Evolutionary conservation across 164 flowering plant genomes (phyloP).

Genomic region (Dillenia suffruticosa): DNA sequence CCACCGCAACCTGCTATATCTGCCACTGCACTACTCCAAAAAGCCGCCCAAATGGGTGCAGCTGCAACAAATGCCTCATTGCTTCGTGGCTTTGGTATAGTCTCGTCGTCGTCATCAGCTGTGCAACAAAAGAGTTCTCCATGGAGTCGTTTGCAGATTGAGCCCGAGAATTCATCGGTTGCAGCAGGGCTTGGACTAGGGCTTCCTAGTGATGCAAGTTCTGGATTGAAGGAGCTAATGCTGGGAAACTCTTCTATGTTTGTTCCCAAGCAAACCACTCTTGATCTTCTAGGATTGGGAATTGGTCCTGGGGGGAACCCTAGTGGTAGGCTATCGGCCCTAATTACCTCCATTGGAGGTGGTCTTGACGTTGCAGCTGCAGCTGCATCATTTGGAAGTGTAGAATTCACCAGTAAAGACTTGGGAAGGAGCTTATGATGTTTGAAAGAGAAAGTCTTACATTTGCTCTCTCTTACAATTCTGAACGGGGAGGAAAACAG

Average conservation of each 20-base stretch:
- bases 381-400: constrained; percentile 36
- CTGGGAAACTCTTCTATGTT: constrained; percentile 53
- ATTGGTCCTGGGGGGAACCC: constrained; percentile 57
- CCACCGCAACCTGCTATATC: constrained; percentile 68
- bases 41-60: constrained; percentile 82
- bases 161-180: constrained; percentile 25
- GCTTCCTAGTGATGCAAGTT: constrained; percentile 37
- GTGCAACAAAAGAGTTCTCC: constrained; percentile 34
- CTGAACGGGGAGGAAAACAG: no score
- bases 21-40: constrained; percentile 82
- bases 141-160: constrained; percentile 31
- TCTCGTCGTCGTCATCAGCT: constrained; percentile 41
- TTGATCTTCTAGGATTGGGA: constrained; percentile 77
- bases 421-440: constrained; percentile 28
- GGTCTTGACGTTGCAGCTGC: constrained; percentile 46
- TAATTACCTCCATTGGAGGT: constrained; percentile 64
- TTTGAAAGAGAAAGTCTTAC: no score
- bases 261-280: constrained; percentile 64
- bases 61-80: constrained; percentile 49
- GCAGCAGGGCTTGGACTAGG: constrained; percentile 54
- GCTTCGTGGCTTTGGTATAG: constrained; percentile 60
- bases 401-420: constrained; percentile 38
- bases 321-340: constrained; percentile 47
- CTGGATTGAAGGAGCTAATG: constrained; percentile 59
- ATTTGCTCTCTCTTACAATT: no score